Percentiles rank a stretch among this genome's conserved stretches.
Evolutionary conservation across 495 filamentous ascomycete genomes (phyloP).

Genomic region (Aspergillus diversus): DNA sequence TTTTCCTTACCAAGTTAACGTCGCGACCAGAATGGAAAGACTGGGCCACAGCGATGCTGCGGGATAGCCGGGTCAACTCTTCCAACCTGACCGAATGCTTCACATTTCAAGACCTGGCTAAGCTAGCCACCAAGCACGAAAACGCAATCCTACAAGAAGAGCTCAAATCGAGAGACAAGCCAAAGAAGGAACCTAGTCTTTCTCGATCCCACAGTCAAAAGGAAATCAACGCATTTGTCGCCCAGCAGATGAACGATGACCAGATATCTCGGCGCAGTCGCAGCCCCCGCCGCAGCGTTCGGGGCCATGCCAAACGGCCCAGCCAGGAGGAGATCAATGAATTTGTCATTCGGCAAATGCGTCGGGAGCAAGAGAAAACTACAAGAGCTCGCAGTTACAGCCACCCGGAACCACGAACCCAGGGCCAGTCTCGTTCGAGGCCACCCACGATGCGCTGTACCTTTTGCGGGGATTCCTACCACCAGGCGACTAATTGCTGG

Average conservation of each 20-base stretch:
- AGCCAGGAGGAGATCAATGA: slow-evolving; percentile 41
- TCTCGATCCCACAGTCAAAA: slow-evolving; percentile 24
- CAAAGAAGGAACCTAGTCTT: neutral
- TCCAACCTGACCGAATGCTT: slow-evolving; percentile 25
- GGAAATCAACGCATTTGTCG: slow-evolving; percentile 36
- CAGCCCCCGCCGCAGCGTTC: slow-evolving; percentile 12
- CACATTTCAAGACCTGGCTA: slow-evolving; percentile 30
- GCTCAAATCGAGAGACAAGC: neutral
- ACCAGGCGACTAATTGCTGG: slow-evolving; percentile 30
- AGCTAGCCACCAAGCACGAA: slow-evolving; percentile 31
- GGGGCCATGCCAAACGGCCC: slow-evolving; percentile 29
- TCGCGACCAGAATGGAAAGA: slow-evolving; percentile 32
- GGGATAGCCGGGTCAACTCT: slow-evolving; percentile 27
- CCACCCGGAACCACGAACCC: slow-evolving; percentile 25
- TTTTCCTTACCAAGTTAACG: slow-evolving; percentile 35
- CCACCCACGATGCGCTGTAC: slow-evolving; percentile 20
- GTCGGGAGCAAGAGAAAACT: slow-evolving; percentile 29
- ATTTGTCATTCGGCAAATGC: slow-evolving; percentile 38
- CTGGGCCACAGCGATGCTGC: slow-evolving; percentile 34
- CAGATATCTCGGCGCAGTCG: slow-evolving; percentile 10
- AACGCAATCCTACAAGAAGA: slow-evolving; percentile 11
- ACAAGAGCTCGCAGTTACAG: slow-evolving; percentile 28
- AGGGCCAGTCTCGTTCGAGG: slow-evolving; percentile 10
- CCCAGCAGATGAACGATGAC: slow-evolving; percentile 28
- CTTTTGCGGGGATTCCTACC: slow-evolving; percentile 30